These are phyloP conservation scores for Apiotrichum siamense DNA, from an alignment of 1,284 basidiomycete species.

Conservation along the genomic window DNA sequence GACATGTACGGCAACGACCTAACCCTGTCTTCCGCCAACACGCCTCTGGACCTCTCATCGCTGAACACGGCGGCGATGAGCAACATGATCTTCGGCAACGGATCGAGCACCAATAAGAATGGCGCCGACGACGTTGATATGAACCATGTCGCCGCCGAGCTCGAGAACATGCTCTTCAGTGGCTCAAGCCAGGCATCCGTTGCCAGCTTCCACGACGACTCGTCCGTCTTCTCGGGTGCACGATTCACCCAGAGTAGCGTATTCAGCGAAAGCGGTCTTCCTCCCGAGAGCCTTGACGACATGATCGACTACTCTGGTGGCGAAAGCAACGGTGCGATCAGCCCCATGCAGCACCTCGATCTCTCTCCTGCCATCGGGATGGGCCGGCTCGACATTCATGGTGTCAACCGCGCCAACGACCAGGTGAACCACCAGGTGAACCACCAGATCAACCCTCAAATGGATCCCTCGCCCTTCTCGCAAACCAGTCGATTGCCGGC, in stretches of 20 bases:
- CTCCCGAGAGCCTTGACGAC: slow-evolving; percentile 33
- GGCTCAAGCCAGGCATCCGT: slow-evolving; percentile 28
- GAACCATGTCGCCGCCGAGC: slow-evolving; percentile 21
- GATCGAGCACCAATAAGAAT: slow-evolving; percentile 1
- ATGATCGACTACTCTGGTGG: slow-evolving; percentile 41
- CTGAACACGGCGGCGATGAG: slow-evolving; percentile 8
- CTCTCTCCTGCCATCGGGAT: slow-evolving; percentile 14
- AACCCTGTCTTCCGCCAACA: neutral
- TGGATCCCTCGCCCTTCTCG: slow-evolving; percentile 7
- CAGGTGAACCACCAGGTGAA: neutral
- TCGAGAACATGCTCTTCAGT: slow-evolving; percentile 33
- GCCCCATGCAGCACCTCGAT: slow-evolving; percentile 18
- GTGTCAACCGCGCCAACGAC: neutral
- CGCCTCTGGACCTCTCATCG: slow-evolving; percentile 11
- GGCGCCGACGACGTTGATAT: slow-evolving; percentile 28
- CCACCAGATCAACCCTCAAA: neutral
- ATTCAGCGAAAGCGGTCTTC: slow-evolving; percentile 36
- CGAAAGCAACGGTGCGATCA: slow-evolving; percentile 21
- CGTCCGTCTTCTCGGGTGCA: slow-evolving; percentile 34
- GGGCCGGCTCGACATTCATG: slow-evolving; percentile 13
- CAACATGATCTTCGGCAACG: slow-evolving; percentile 16
- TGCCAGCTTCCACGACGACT: slow-evolving; percentile 27
- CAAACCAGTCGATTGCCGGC: slow-evolving; percentile 11
- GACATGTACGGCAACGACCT: slow-evolving; percentile 13
- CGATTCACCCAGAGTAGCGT: slow-evolving; percentile 20